Conservation (phyloP, 345 rosid species). For the Hevea brasiliensis region DNA sequence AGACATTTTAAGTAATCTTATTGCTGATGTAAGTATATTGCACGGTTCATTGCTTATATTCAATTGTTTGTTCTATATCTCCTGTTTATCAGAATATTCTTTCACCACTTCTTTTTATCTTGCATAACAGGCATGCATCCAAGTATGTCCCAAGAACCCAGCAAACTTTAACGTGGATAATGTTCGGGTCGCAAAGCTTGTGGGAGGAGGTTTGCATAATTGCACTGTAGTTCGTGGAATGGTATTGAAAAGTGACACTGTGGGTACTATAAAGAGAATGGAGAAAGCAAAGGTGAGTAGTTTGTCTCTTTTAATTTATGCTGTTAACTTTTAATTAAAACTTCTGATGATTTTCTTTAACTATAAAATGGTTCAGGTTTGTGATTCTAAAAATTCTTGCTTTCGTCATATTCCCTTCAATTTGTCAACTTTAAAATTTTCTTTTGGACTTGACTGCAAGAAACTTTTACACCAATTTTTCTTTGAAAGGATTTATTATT, state of each 20-base stretch:
- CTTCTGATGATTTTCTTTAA: neutral
- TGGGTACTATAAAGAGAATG: slow-evolving; percentile 70
- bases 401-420: too few species aligned
- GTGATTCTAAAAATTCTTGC: neutral
- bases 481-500: too few species aligned
- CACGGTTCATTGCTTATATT: slow-evolving; percentile 7
- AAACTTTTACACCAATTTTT: neutral
- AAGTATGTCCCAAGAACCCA: slow-evolving; percentile 97
- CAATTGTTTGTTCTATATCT: slow-evolving; percentile 9
- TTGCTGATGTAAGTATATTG: slow-evolving; percentile 60
- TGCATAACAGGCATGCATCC: slow-evolving; percentile 78
- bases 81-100: slow-evolving; percentile 2
- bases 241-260: slow-evolving; percentile 89
- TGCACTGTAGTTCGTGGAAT: slow-evolving; percentile 75
- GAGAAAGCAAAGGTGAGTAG: slow-evolving; percentile 87
- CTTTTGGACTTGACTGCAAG: neutral
- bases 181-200: slow-evolving; percentile 85
- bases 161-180: slow-evolving; percentile 89
- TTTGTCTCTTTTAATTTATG: neutral
- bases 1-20: slow-evolving; percentile 66
- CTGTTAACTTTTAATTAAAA: neutral
- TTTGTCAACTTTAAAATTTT: neutral
- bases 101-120: neutral
- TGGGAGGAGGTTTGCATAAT: slow-evolving; percentile 89
- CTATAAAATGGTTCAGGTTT: neutral